Conservation (phyloP, 257 asterid species). For the Scutellaria galericulata region DNA sequence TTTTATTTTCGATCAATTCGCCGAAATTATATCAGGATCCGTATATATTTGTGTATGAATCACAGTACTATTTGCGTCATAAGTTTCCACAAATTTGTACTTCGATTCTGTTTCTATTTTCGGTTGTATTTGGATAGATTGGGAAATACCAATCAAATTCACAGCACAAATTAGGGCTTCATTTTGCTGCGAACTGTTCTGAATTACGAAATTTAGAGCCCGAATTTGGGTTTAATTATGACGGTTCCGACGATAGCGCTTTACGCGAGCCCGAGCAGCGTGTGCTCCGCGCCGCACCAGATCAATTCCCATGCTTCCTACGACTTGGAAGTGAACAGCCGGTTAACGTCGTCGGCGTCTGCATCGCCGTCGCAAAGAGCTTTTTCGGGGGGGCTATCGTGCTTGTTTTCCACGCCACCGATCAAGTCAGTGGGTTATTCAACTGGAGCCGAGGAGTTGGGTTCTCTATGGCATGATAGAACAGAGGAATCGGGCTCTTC, state of each 20-base stretch:
- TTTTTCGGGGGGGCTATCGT: conserved; percentile 65
- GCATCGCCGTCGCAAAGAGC: conserved; percentile 66
- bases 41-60: conserved; percentile 8
- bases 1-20: conserved; percentile 1
- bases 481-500: conserved; percentile 74
- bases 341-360: conserved; percentile 64
- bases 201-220: conserved; percentile 20
- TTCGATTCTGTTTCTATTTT: conserved; percentile 13
- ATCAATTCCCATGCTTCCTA: conserved; percentile 62
- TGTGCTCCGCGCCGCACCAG: conserved; percentile 80
- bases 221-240: conserved; percentile 44
- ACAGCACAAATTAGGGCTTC: conserved; percentile 34
- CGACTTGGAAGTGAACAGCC: conserved; percentile 66
- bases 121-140: neutral
- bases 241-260: conserved; percentile 79
- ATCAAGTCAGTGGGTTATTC: conserved; percentile 61
- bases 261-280: conserved; percentile 73
- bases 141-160: conserved; percentile 15
- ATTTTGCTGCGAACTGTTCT: neutral
- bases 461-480: conserved; percentile 77
- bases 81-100: neutral
- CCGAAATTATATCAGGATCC: conserved; percentile 34
- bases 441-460: conserved; percentile 62
- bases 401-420: conserved; percentile 62
- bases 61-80: neutral